These are phyloP conservation scores for Pyrenopolyporus hunteri DNA, from an alignment of 495 filamentous ascomycete genomes.

Conservation along the genomic window DNA sequence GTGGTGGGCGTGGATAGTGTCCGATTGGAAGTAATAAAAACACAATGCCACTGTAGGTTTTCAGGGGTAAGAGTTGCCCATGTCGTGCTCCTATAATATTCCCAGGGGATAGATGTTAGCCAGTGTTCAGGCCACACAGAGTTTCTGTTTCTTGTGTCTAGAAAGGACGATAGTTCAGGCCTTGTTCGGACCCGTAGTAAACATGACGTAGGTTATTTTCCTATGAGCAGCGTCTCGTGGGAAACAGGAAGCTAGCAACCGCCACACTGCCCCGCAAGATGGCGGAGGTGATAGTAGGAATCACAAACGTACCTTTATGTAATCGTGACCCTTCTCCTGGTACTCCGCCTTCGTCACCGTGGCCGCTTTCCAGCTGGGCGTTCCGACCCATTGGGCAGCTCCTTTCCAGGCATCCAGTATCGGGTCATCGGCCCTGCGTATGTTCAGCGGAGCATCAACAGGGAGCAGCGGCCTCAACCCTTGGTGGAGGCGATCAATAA, in stretches of 20 bases:
- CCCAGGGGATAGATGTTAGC: conserved; percentile 1
- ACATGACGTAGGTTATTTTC: too few relatives aligned
- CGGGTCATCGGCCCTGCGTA: conserved; percentile 74
- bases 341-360: conserved; percentile 76
- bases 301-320: conserved; percentile 71
- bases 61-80: conserved; percentile 69
- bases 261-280: too few relatives aligned
- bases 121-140: too few relatives aligned
- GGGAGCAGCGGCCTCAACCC: conserved; percentile 78
- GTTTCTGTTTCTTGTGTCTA: too few relatives aligned
- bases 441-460: conserved; percentile 63
- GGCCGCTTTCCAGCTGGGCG: conserved; percentile 53
- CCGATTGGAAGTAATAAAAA: too few relatives aligned
- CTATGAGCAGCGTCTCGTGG: too few relatives aligned
- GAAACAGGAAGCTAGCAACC: too few relatives aligned
- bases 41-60: too few relatives aligned
- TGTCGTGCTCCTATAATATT: conserved; percentile 72
- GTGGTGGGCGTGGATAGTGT: too few relatives aligned
- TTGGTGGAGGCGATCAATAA: conserved; percentile 78
- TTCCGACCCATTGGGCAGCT: conserved; percentile 77
- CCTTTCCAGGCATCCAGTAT: conserved; percentile 91
- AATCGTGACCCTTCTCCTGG: conserved; percentile 82
- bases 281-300: too few relatives aligned
- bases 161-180: too few relatives aligned
- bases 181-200: too few relatives aligned